Percentiles rank a stretch among this genome's conserved stretches.
Evolutionary conservation across 2,329 filamentous ascomycete genomes (phyloP).

Genomic region (Pleomassaria siparia): DNA sequence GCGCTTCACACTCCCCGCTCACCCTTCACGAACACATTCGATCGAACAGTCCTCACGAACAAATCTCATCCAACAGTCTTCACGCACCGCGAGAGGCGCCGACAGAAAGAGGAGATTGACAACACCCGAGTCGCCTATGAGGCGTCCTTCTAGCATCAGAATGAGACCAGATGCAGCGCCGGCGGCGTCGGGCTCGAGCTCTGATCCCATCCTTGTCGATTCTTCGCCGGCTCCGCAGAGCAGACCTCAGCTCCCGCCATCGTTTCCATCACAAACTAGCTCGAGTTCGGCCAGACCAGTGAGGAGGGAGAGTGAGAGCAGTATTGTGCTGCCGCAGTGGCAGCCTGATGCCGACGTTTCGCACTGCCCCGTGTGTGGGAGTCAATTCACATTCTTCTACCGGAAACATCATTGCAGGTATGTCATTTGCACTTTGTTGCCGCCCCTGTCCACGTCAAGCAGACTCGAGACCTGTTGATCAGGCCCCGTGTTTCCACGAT

Average conservation of each 20-base stretch:
- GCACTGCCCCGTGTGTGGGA: constrained; percentile 80
- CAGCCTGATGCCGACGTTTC: constrained; percentile 84
- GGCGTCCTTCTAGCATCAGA: constrained; percentile 30
- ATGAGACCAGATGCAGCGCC: constrained; percentile 19
- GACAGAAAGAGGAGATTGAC: constrained; percentile 42
- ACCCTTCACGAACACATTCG: constrained; percentile 17
- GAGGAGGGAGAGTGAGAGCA: constrained; percentile 45
- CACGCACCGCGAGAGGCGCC: constrained; percentile 16
- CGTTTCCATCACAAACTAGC: constrained; percentile 8
- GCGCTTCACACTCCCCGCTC: constrained; percentile 22
- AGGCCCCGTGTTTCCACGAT: too few relatives aligned
- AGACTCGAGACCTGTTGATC: too few relatives aligned
- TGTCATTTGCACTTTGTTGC: constrained; percentile 26
- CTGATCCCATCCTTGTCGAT: constrained; percentile 26
- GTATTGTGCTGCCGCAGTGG: constrained; percentile 72
- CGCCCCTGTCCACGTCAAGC: too few relatives aligned
- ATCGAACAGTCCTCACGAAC: constrained; percentile 19
- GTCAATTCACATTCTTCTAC: constrained; percentile 79
- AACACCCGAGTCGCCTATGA: constrained; percentile 33
- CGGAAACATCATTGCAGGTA: constrained; percentile 91
- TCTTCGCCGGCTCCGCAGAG: constrained; percentile 11
- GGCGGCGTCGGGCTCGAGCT: constrained; percentile 8
- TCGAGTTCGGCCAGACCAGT: constrained; percentile 5
- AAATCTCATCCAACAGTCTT: constrained; percentile 13
- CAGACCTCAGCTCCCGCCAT: constrained; percentile 11